Base-by-base conservation (phyloP, 495 filamentous ascomycete genomes). In the Talaromyces adpressus region DNA sequence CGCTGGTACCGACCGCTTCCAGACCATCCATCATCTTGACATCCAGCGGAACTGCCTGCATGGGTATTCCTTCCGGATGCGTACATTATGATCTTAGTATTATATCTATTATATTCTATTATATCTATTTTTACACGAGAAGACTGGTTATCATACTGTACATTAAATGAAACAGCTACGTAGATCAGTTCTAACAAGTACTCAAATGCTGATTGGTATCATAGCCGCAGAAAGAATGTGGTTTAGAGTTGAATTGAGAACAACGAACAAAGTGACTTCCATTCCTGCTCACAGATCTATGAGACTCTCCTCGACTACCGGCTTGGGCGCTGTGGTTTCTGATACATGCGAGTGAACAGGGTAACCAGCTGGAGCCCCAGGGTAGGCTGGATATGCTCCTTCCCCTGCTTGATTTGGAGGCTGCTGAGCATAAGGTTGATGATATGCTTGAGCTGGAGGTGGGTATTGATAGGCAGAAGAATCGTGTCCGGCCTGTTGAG, bases 251-350 rank as follows among this genome's bases (percentile, higher is more conserved):
- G 32, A 32, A 53, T 18, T 47, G 59, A 18, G 20, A 11, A 57
- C 49, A 29, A 29, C 12, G 22, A 29, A 56, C 27, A 25, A 27
- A 12, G 23, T n/a, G 6, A 56, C 52, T n/a, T 27, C 32, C 34
- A 60, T 22, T 23, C 16, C 22, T 32, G 25, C 25, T 66, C 75
- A 84, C 62, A 84, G 72, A 67, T 98, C 93, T 75, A 98, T 98
- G 73, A 98, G 77, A 68, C 89, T 92, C 75, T 98, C 93, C 75
- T 98, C 93, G 62, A 91, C 80, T 30, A 63, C 75, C 14, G 85
- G 82, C 11, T 85, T 80, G 61, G 85, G 79, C 18, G 75, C 72
- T 34, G 75, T 52, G 22, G 75, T 70, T 59, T 77, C 71, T 65
- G 75, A 73, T 39, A 70, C 73, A 61, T 78, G 79, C 62, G 57